These are phyloP conservation scores for Pezicula radicicola DNA, from an alignment of 2,329 filamentous ascomycete species.

Conservation along the genomic window DNA sequence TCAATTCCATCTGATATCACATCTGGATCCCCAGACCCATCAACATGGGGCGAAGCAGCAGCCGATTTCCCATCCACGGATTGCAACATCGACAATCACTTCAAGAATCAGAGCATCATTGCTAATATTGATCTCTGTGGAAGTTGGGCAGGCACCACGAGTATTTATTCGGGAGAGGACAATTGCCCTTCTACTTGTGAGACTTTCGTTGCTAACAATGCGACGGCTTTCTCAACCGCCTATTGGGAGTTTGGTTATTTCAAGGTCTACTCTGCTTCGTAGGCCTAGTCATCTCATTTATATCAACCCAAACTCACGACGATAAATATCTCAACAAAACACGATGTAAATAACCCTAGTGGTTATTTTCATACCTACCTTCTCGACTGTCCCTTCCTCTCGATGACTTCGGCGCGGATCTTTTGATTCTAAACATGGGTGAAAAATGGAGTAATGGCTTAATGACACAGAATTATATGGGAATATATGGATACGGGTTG, in stretches of 20 bases:
- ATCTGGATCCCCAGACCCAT: conserved; percentile 38
- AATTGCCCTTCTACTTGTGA: conserved; percentile 23
- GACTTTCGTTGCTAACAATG: conserved; percentile 25
- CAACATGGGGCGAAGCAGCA: conserved; percentile 41
- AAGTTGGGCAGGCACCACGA: conserved; percentile 71
- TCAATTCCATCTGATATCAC: conserved; percentile 42
- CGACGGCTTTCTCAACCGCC: conserved; percentile 22
- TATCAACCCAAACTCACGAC: too few relatives aligned
- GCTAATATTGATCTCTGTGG: conserved; percentile 86
- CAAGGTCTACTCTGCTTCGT: conserved; percentile 16
- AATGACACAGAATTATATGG: too few relatives aligned
- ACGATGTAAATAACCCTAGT: too few relatives aligned
- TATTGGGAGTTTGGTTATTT: conserved; percentile 28
- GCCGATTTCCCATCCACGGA: conserved; percentile 45
- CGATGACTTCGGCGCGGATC: too few relatives aligned
- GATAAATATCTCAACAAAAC: too few relatives aligned
- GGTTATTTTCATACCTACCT: too few relatives aligned
- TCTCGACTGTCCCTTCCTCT: too few relatives aligned
- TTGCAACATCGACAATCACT: conserved; percentile 70
- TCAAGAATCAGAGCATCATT: conserved; percentile 72
- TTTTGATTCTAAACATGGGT: too few relatives aligned
- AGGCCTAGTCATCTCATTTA: too few relatives aligned
- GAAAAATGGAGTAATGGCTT: too few relatives aligned
- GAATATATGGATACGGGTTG: too few relatives aligned
- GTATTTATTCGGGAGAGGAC: conserved; percentile 14